These are phyloP conservation scores for Blastobotrys terrestris DNA, from an alignment of 805 yeast species.

Conservation along the genomic window DNA sequence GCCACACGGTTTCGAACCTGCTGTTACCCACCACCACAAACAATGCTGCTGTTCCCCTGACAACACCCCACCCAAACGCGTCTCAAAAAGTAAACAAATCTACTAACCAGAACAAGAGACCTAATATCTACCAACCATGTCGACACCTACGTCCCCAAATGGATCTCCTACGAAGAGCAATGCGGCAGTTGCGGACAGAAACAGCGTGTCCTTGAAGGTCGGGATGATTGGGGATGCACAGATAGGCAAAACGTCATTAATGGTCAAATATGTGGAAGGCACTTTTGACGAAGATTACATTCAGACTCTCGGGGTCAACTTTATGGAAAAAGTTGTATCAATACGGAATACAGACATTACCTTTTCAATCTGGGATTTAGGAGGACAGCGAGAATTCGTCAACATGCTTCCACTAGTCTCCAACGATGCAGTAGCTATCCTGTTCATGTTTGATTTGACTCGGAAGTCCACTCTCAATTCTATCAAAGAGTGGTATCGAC, in stretches of 20 bases:
- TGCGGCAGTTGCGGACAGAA: conserved; percentile 25
- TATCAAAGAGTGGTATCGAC: conserved; percentile 93
- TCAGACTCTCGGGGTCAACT: conserved; percentile 92
- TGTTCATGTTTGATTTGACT: conserved; percentile 86
- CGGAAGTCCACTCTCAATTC: conserved; percentile 78
- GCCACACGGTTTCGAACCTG: no score
- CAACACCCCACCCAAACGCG: not conserved
- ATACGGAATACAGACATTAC: conserved; percentile 83
- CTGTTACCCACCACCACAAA: not conserved
- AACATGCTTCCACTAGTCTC: conserved; percentile 93
- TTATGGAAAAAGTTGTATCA: conserved; percentile 82
- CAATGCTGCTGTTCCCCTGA: not conserved
- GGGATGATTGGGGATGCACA: conserved; percentile 95
- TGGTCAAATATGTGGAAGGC: conserved; percentile 97
- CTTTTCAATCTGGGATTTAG: conserved; percentile 91
- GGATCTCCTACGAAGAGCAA: conserved; percentile 5
- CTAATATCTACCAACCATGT: conserved; percentile 1
- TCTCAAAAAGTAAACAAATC: not conserved
- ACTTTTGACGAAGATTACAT: conserved; percentile 86
- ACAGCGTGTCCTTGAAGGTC: conserved; percentile 51
- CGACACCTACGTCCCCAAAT: conserved; percentile 4
- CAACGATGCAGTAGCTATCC: conserved; percentile 83
- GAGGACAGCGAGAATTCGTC: conserved; percentile 91
- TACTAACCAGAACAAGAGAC: not conserved
- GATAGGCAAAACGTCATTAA: conserved; percentile 90